Evolutionary conservation across 164 flowering plant genomes (phyloP).

Genomic region (Houttuynia cordata): DNA sequence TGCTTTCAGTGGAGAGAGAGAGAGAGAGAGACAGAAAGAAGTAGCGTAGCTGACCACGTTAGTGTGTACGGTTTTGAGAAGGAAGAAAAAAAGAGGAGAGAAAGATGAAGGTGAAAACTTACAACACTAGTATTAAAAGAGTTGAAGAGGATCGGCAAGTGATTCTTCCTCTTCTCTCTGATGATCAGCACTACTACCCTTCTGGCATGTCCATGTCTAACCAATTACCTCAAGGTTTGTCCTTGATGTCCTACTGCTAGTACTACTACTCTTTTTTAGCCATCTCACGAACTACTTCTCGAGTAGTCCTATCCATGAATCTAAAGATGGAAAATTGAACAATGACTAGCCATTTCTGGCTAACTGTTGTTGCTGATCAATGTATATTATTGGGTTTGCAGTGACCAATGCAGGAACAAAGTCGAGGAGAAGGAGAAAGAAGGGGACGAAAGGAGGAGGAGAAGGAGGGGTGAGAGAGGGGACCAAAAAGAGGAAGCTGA

Average conservation of each 20-base stretch:
- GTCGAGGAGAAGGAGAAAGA: conserved; percentile 31
- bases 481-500: conserved; percentile 54
- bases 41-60: background rate
- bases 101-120: background rate
- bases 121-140: too few relatives aligned
- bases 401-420: conserved; percentile 14
- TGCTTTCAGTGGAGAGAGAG: background rate
- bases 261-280: background rate
- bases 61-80: background rate
- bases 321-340: background rate
- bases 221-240: conserved; percentile 27
- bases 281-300: too few relatives aligned
- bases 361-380: too few relatives aligned
- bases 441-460: conserved; percentile 29
- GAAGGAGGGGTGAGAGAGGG: conserved; percentile 10
- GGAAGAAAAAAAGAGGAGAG: background rate
- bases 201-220: conserved; percentile 14
- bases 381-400: background rate
- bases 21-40: too few relatives aligned
- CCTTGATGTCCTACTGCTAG: background rate
- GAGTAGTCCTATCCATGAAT: background rate
- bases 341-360: background rate
- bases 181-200: conserved; percentile 24
- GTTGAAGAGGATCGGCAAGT: conserved; percentile 18
- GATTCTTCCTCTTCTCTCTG: conserved; percentile 27